Evolutionary conservation across 2,329 filamentous ascomycete species (phyloP), one percentile per base, ranked within the genome.

Genomic region (Colletotrichum sp.): DNA sequence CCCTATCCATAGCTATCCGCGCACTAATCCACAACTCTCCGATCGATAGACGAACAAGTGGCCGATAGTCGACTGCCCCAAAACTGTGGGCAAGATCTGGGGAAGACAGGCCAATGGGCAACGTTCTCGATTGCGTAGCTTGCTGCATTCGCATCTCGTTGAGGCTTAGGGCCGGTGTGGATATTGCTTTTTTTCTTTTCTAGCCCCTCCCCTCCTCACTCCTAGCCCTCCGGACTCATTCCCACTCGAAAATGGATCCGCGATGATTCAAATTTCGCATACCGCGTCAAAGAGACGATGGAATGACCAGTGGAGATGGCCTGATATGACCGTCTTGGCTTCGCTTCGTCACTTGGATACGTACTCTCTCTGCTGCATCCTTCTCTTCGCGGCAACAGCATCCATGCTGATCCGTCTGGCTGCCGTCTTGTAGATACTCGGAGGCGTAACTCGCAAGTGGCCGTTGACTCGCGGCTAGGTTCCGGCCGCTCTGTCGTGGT

Each of bases 31-130:
- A 59, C 63, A 75, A 72, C 32, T 72, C 57, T 69, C 70, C 70
- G 70, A 73, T 64, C 64, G 49, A 69, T 73, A 39, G 59, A 65
- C 64, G 57, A 76, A 73, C 21, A 34, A 65, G 63, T 60, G 44
- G 55, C 64, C 69, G 36, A 62, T 44, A 34, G 18, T 16, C 30
- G 36, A 67, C 57, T 18, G 69, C 13, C 32, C 69, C 63, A 21
- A 30, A 62, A 39, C 21, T 69, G 59, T 60, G 64, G 73, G 57
- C 44, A 26, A 75, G 72, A 75, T 75, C 63, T 49, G 70, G 70
- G 70, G 70, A 76, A 73, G 59, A 39, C 49, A 30, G 59, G 57
- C 73, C 69, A 72, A 72, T 72, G 32, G 39, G 69, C 7, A 55
- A 26, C 36, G 70, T 64, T 63, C 12, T 26, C n/a, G 49, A 62